A percentile compares a stretch with the other conserved stretches of the same genome.
These are phyloP conservation scores for Lyophyllum atratum DNA, from an alignment of 768 basidiomycete genomes.

Conservation along the genomic window DNA sequence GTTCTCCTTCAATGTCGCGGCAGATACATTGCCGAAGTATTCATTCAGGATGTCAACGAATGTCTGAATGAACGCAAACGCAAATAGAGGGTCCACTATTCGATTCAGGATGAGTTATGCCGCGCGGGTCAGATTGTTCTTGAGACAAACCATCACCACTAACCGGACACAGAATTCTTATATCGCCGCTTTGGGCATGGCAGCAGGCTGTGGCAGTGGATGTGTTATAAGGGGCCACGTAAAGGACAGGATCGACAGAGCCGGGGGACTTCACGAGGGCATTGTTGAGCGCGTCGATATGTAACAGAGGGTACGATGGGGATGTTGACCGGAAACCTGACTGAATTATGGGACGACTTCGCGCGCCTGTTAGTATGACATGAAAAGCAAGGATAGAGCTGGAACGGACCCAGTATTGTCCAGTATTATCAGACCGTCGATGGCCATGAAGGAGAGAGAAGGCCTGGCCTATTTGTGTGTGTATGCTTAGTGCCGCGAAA, in stretches of 20 bases:
- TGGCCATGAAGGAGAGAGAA: conserved; percentile 50
- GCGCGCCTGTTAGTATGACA: conserved; percentile 19
- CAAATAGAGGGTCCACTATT: conserved; percentile 85
- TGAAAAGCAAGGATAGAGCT: conserved; percentile 7
- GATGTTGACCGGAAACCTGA: conserved; percentile 84
- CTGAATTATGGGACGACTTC: conserved; percentile 80
- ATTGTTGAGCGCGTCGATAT: conserved; percentile 83
- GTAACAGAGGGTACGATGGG: conserved; percentile 77
- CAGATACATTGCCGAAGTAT: conserved; percentile 86
- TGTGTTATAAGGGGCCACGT: conserved; percentile 52
- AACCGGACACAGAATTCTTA: conserved; percentile 79
- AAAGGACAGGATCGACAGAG: conserved; percentile 72
- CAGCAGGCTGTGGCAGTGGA: conserved; percentile 75
- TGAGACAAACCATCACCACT: conserved; percentile 74
- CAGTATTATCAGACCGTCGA: conserved; percentile 81
- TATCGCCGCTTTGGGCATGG: conserved; percentile 74
- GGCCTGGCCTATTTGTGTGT: conserved; percentile 11
- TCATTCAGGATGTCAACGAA: conserved; percentile 84
- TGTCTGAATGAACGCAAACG: conserved; percentile 85
- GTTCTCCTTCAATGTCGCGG: conserved; percentile 81
- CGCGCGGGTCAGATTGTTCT: conserved; percentile 1
- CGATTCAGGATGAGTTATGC: conserved; percentile 1
- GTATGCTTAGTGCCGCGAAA: too few relatives aligned
- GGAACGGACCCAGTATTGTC: conserved; percentile 68
- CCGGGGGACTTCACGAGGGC: conserved; percentile 61